Conservation (phyloP, 2,329 filamentous ascomycete species). For the Corniculantispora saksenae region DNA sequence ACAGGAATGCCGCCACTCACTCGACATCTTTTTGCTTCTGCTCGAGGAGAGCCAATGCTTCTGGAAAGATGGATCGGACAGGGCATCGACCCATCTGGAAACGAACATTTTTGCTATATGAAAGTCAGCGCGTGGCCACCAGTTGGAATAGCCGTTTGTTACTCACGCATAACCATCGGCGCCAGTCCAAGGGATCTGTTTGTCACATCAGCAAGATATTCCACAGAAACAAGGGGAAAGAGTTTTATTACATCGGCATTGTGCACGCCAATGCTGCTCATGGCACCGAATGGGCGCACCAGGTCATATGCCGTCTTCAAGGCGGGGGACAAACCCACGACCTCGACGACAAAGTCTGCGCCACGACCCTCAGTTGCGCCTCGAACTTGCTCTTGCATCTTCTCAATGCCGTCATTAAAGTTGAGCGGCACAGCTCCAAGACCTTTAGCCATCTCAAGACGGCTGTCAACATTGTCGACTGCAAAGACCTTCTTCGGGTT, state of each 20-base stretch:
- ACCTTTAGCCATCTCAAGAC: constrained; percentile 70
- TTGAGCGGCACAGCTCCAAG: constrained; percentile 84
- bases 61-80: constrained; percentile 68
- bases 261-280: constrained; percentile 76
- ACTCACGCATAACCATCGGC: constrained; percentile 60
- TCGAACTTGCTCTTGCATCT: constrained; percentile 67
- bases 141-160: neutral
- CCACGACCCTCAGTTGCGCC: constrained; percentile 78
- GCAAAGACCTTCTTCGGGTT: constrained; percentile 76
- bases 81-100: constrained; percentile 78
- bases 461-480: constrained; percentile 73
- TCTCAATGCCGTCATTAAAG: constrained; percentile 66
- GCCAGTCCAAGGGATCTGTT: constrained; percentile 65
- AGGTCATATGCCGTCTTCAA: constrained; percentile 71
- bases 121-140: constrained; percentile 26
- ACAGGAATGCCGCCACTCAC: constrained; percentile 45
- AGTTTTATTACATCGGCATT: constrained; percentile 61
- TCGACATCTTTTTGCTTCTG: constrained; percentile 66
- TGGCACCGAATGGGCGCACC: constrained; percentile 70
- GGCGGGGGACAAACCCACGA: constrained; percentile 70
- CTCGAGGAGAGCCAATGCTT: constrained; percentile 64
- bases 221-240: neutral
- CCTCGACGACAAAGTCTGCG: constrained; percentile 81
- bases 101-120: constrained; percentile 65
- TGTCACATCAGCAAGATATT: constrained; percentile 26